phyloP scores from a whole-genome alignment of 768 basidiomycete species.

The Tylopilus rubrobrunneus region DNA sequence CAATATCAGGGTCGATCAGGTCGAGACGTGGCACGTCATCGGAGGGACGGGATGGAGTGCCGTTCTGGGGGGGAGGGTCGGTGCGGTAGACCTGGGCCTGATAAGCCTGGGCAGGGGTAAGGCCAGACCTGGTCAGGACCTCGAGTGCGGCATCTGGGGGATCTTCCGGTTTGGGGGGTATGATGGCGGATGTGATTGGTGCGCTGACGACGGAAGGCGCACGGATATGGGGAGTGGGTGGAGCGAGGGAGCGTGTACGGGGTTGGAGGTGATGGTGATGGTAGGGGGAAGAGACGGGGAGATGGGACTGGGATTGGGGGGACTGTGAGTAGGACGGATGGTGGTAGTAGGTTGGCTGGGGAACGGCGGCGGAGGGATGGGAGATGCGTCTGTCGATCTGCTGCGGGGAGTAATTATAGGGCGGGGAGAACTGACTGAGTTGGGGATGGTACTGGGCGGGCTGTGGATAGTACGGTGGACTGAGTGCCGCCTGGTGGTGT shows the following conservation, averaged over 20 bases:
- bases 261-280: slow-evolving; percentile 21
- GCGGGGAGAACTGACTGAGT: slow-evolving; percentile 32
- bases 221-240: slow-evolving; percentile 41
- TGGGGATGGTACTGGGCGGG: slow-evolving; percentile 19
- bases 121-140: slow-evolving; percentile 43
- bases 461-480: slow-evolving; percentile 14
- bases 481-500: slow-evolving; percentile 40
- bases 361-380: slow-evolving; percentile 36
- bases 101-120: slow-evolving; percentile 78
- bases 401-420: slow-evolving; percentile 39
- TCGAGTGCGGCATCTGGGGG: slow-evolving; percentile 46
- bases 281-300: slow-evolving; percentile 10
- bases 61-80: slow-evolving; percentile 35
- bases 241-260: slow-evolving; percentile 31
- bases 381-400: slow-evolving; percentile 47
- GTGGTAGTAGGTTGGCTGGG: slow-evolving; percentile 24
- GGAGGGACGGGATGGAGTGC: slow-evolving; percentile 20
- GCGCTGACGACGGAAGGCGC: slow-evolving; percentile 50
- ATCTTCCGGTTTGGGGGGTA: slow-evolving; percentile 46
- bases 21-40: slow-evolving; percentile 37
- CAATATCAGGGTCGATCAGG: slow-evolving; percentile 54
- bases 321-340: slow-evolving; percentile 35
- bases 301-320: slow-evolving; percentile 23
- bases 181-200: slow-evolving; percentile 39
- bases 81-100: slow-evolving; percentile 68